These are phyloP conservation scores for Pythium sukuiense DNA, from an alignment of 352 stramenopile species.

Conservation along the genomic window DNA sequence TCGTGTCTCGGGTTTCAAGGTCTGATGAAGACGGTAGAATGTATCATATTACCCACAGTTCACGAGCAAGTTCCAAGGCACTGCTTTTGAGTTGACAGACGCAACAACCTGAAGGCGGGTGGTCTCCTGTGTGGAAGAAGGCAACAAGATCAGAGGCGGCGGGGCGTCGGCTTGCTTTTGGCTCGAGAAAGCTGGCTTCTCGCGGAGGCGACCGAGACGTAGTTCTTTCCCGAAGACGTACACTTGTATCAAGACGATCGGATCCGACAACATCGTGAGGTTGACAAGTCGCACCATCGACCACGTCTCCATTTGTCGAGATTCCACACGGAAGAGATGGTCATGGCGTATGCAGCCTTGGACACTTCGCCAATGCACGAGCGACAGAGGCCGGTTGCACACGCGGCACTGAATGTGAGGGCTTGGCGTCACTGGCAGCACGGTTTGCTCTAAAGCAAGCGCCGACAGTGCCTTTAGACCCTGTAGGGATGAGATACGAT, in stretches of 20 bases:
- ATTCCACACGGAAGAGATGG: slow-evolving; percentile 17
- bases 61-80: slow-evolving; percentile 9
- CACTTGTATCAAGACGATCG: slow-evolving; percentile 10
- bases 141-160: background rate
- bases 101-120: background rate
- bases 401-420: slow-evolving; percentile 9
- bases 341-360: slow-evolving; percentile 15
- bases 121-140: background rate
- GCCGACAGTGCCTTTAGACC: background rate
- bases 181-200: background rate
- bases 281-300: slow-evolving; percentile 25
- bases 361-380: background rate
- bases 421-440: background rate
- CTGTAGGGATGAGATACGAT: background rate
- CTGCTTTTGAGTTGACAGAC: background rate
- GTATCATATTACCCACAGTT: slow-evolving; percentile 4
- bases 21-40: too few relatives aligned
- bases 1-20: too few relatives aligned
- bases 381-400: background rate
- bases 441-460: background rate
- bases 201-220: slow-evolving; percentile 1
- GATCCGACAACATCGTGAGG: slow-evolving; percentile 19
- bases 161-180: background rate
- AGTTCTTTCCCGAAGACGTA: slow-evolving; percentile 9
- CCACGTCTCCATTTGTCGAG: slow-evolving; percentile 19